Evolutionary conservation across 495 filamentous ascomycete species (phyloP).

Genomic region (Lepraria neglecta): DNA sequence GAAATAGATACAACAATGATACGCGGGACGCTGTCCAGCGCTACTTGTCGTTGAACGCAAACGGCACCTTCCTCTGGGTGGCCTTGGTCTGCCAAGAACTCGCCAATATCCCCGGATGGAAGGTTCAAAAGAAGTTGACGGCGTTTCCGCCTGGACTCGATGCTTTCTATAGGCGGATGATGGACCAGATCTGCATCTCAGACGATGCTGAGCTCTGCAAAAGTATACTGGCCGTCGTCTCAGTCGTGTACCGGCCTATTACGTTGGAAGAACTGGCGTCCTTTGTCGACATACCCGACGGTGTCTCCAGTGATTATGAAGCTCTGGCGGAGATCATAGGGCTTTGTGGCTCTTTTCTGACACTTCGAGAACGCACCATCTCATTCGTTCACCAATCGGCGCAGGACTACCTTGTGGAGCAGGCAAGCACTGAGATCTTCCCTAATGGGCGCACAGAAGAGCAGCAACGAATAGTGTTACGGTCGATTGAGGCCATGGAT

Average conservation of each 20-base stretch:
- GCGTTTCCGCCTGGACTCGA: conserved; percentile 32
- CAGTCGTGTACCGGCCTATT: conserved; percentile 30
- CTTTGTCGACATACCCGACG: conserved; percentile 21
- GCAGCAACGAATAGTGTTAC: conserved; percentile 28
- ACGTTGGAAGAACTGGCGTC: conserved; percentile 28
- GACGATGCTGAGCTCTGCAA: conserved; percentile 29
- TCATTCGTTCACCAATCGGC: conserved; percentile 34
- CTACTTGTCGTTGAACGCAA: conserved; percentile 27
- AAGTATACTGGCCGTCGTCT: conserved; percentile 23
- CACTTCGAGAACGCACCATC: conserved; percentile 25
- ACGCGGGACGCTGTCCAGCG: conserved; percentile 14
- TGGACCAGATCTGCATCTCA: conserved; percentile 27
- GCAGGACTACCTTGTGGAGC: conserved; percentile 30
- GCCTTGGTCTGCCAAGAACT: conserved; percentile 32
- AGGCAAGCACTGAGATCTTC: conserved; percentile 27
- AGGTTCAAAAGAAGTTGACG: conserved; percentile 22
- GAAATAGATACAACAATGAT: conserved; percentile 23
- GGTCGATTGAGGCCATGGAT: conserved; percentile 30
- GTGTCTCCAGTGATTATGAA: conserved; percentile 20
- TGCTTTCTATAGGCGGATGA: conserved; percentile 33
- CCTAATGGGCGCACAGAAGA: conserved; percentile 23
- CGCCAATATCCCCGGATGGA: conserved; percentile 19
- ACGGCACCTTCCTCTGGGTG: conserved; percentile 35
- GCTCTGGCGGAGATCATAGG: conserved; percentile 24
- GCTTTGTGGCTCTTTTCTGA: conserved; percentile 31